phyloP scores from a whole-genome alignment of 2,329 filamentous ascomycete genomes.

The Xylaria sp. region DNA sequence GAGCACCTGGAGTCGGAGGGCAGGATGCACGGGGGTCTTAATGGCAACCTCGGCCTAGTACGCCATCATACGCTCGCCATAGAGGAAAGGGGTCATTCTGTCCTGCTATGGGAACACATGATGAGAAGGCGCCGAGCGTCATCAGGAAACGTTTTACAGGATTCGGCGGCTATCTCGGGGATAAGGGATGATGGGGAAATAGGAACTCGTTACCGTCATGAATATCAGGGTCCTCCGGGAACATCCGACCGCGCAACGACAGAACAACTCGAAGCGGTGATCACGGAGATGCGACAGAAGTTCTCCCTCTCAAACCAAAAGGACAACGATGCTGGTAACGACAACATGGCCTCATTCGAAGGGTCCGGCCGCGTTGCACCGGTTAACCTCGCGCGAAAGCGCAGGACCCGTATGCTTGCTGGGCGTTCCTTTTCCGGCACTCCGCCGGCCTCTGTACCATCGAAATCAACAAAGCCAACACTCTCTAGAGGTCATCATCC shows the following conservation, averaged over 20 bases:
- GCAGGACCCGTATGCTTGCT: conserved; percentile 47
- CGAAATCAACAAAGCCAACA: conserved; percentile 46
- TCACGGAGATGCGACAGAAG: background rate
- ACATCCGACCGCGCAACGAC: background rate
- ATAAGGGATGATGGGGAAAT: background rate
- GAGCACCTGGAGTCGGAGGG: background rate
- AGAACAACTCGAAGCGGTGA: background rate
- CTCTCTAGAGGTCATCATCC: conserved; percentile 56
- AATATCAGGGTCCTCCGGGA: background rate
- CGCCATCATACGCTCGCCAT: background rate
- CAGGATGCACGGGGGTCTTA: background rate
- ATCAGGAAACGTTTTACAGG: background rate
- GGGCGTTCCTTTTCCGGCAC: conserved; percentile 54
- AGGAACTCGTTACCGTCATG: background rate
- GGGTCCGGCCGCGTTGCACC: conserved; percentile 45
- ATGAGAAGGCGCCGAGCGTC: background rate
- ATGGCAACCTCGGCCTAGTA: background rate
- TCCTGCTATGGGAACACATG: background rate
- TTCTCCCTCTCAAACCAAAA: background rate
- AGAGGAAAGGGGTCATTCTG: background rate
- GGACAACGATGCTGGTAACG: conserved; percentile 19
- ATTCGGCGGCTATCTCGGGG: background rate
- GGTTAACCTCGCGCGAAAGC: conserved; percentile 47
- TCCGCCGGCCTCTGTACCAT: conserved; percentile 57
- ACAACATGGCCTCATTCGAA: conserved; percentile 45